Evolutionary conservation across 305 asterid species (phyloP).

Genomic region (Solanum chacoense): DNA sequence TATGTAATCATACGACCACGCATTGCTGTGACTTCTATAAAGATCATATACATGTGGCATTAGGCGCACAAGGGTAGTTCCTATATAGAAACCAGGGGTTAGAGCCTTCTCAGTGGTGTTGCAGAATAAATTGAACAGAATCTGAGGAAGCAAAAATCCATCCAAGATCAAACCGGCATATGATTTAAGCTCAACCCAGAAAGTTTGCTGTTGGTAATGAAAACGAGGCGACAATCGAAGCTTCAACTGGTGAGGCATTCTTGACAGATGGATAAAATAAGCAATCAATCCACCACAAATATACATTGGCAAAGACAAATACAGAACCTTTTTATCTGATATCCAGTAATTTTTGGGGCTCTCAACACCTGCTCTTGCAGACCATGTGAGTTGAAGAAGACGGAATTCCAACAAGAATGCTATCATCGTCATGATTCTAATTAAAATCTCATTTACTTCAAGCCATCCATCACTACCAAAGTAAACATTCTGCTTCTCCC

Average conservation of each 20-base stretch:
- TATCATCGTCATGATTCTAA: slow-evolving; percentile 78
- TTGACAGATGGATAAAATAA: slow-evolving; percentile 46
- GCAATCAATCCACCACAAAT: slow-evolving; percentile 60
- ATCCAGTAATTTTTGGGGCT: slow-evolving; percentile 36
- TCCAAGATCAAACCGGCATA: slow-evolving; percentile 67
- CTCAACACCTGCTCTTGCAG: slow-evolving; percentile 46
- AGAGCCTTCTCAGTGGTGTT: slow-evolving; percentile 54
- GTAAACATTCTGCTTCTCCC: slow-evolving; percentile 39
- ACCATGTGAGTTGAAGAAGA: slow-evolving; percentile 75
- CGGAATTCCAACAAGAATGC: slow-evolving; percentile 80
- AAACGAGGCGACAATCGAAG: neutral
- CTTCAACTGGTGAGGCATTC: slow-evolving; percentile 24
- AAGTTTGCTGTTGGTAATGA: slow-evolving; percentile 15
- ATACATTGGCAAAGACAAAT: slow-evolving; percentile 54
- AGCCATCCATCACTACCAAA: slow-evolving; percentile 72
- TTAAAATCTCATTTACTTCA: slow-evolving; percentile 73
- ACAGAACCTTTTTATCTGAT: slow-evolving; percentile 67
- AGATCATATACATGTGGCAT: slow-evolving; percentile 80
- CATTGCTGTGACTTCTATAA: slow-evolving; percentile 46
- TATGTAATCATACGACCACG: slow-evolving; percentile 41
- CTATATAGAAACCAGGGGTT: slow-evolving; percentile 51
- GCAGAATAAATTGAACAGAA: slow-evolving; percentile 53
- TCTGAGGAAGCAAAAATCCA: slow-evolving; percentile 76
- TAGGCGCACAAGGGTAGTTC: slow-evolving; percentile 63
- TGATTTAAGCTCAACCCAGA: slow-evolving; percentile 70